A percentile compares a stretch with the other conserved stretches of the same genome.
phyloP scores from a whole-genome alignment of 345 rosid species.

The Theobroma cacao region DNA sequence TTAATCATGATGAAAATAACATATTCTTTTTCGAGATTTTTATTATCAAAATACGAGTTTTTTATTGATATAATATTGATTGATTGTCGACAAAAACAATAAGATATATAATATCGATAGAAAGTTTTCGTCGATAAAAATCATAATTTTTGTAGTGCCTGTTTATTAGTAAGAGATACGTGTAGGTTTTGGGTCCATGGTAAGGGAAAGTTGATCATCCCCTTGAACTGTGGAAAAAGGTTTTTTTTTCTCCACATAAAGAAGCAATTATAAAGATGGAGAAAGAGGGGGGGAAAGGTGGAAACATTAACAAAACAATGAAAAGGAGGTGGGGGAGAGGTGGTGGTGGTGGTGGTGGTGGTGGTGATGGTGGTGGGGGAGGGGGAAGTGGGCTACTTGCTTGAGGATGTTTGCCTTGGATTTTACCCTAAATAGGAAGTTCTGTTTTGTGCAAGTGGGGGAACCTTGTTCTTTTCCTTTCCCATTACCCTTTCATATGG shows the following conservation, averaged over 20 bases:
- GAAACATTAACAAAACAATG: neutral
- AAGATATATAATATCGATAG: too few relatives aligned
- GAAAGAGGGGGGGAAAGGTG: slow-evolving; percentile 15
- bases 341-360: neutral
- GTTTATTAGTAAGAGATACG: slow-evolving; percentile 33
- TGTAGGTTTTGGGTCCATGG: slow-evolving; percentile 15
- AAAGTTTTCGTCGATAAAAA: too few relatives aligned
- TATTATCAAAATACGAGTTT: too few relatives aligned
- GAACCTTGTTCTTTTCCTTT: slow-evolving; percentile 13
- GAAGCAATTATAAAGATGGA: slow-evolving; percentile 36
- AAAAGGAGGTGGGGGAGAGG: neutral
- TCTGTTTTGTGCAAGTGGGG: slow-evolving; percentile 19
- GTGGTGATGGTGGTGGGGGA: neutral
- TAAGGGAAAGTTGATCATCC: neutral
- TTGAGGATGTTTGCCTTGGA: slow-evolving; percentile 1
- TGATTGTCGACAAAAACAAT: too few relatives aligned
- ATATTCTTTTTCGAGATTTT: too few relatives aligned
- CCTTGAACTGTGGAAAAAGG: slow-evolving; percentile 47
- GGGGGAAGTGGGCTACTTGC: slow-evolving; percentile 22
- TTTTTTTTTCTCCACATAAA: slow-evolving; percentile 40
- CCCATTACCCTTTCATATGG: neutral
- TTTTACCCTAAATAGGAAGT: slow-evolving; percentile 32
- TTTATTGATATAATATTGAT: too few relatives aligned
- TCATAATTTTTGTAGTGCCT: slow-evolving; percentile 5
- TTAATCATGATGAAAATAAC: too few relatives aligned